phyloP scores from a whole-genome alignment of 73 alveolate species.

The Tetrahymena thermophila region DNA sequence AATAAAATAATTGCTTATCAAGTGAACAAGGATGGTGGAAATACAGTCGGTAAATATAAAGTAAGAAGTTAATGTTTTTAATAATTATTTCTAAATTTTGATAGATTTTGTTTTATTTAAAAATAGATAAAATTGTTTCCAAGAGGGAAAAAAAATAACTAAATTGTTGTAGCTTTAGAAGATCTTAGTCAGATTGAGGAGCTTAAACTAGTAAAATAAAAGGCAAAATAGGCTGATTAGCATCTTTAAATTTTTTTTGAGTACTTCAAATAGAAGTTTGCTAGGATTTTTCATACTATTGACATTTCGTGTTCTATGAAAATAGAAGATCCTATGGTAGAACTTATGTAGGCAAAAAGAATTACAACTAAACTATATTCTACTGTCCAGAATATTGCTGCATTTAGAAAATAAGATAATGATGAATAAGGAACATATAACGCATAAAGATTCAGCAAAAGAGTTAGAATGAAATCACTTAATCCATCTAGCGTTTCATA shows the following conservation, averaged over 20 bases:
- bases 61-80: not conserved
- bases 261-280: not conserved
- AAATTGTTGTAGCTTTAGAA: not conserved
- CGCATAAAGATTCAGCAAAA: not conserved
- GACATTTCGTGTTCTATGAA: not conserved
- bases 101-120: not conserved
- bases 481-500: not conserved
- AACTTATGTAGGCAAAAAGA: not conserved
- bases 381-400: not conserved
- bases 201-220: not conserved
- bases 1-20: not conserved
- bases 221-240: not conserved
- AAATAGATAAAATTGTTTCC: not conserved
- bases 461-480: not conserved
- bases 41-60: not conserved
- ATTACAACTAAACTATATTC: not conserved
- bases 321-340: not conserved
- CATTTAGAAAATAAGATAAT: not conserved
- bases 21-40: not conserved
- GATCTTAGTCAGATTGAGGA: not conserved
- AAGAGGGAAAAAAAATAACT: not conserved
- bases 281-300: not conserved
- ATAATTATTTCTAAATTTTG: not conserved
- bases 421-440: not conserved
- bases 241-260: not conserved